Evolutionary conservation across 2,329 filamentous ascomycete species (phyloP).

Genomic region (Capronia coronata): DNA sequence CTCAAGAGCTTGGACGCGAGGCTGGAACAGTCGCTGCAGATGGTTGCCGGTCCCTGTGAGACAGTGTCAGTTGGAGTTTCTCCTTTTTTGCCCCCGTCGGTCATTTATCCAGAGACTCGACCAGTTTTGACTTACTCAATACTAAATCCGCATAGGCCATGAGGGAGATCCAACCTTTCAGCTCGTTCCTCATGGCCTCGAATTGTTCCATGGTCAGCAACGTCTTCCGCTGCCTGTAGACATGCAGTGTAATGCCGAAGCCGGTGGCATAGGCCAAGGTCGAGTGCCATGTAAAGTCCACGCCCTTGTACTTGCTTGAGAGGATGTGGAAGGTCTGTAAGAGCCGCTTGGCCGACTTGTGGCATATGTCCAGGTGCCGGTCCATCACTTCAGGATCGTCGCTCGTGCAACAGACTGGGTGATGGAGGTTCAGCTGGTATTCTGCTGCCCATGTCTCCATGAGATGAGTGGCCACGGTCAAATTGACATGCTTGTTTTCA

Average conservation of each 20-base stretch:
- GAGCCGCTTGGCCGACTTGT: constrained; percentile 30
- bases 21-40: constrained; percentile 23
- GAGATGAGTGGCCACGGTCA: constrained; percentile 44
- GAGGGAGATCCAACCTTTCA: constrained; percentile 27
- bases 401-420: constrained; percentile 45
- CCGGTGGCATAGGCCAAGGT: constrained; percentile 26
- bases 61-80: constrained; percentile 1
- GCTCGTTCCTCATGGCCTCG: constrained; percentile 27
- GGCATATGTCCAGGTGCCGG: constrained; percentile 31
- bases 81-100: too few relatives aligned
- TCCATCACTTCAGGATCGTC: constrained; percentile 30
- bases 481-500: constrained; percentile 40
- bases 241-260: constrained; percentile 27
- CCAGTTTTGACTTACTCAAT: constrained; percentile 21
- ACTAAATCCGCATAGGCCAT: constrained; percentile 28
- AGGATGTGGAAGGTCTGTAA: constrained; percentile 29
- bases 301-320: constrained; percentile 27
- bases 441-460: constrained; percentile 46
- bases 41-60: constrained; percentile 26
- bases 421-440: constrained; percentile 47
- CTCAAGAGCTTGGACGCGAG: constrained; percentile 25
- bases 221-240: constrained; percentile 19
- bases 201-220: constrained; percentile 25
- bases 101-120: too few relatives aligned
- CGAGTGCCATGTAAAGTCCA: constrained; percentile 29